phyloP scores from a whole-genome alignment of 169 alveolate species.

The Plasmodium berghei region DNA sequence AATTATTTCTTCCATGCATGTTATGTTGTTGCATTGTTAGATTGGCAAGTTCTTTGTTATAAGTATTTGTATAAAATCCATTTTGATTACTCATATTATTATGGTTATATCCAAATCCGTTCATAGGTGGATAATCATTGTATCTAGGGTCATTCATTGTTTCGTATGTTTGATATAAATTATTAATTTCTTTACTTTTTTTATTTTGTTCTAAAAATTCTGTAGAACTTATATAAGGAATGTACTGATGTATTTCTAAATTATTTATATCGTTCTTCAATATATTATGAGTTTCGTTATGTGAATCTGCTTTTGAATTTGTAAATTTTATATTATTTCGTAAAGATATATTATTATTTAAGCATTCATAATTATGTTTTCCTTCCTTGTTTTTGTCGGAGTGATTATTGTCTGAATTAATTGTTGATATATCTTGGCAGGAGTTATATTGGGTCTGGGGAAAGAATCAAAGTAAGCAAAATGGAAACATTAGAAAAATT shows the following conservation, averaged over 20 bases:
- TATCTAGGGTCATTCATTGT: slow-evolving; percentile 46
- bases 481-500: not conserved
- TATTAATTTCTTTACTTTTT: not conserved
- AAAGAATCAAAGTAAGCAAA: not conserved
- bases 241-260: slow-evolving; percentile 37
- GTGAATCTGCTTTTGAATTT: not conserved
- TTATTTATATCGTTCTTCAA: slow-evolving; percentile 25
- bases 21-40: slow-evolving; percentile 70
- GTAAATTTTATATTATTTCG: not conserved
- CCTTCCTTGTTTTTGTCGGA: not conserved
- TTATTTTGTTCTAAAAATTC: not conserved
- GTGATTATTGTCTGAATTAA: not conserved
- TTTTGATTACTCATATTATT: slow-evolving; percentile 24
- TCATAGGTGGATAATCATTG: slow-evolving; percentile 58
- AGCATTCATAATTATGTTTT: not conserved
- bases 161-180: not conserved
- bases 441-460: slow-evolving; percentile 48
- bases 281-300: slow-evolving; percentile 43
- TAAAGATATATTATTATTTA: slow-evolving; percentile 7
- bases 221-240: slow-evolving; percentile 32
- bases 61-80: slow-evolving; percentile 60
- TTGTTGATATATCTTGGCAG: slow-evolving; percentile 10
- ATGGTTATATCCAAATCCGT: slow-evolving; percentile 56
- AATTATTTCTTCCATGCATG: slow-evolving; percentile 72
- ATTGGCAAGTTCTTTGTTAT: slow-evolving; percentile 43